These are phyloP conservation scores for Hyaloscypha bicolor DNA, from an alignment of 495 filamentous ascomycete species.

Conservation along the genomic window DNA sequence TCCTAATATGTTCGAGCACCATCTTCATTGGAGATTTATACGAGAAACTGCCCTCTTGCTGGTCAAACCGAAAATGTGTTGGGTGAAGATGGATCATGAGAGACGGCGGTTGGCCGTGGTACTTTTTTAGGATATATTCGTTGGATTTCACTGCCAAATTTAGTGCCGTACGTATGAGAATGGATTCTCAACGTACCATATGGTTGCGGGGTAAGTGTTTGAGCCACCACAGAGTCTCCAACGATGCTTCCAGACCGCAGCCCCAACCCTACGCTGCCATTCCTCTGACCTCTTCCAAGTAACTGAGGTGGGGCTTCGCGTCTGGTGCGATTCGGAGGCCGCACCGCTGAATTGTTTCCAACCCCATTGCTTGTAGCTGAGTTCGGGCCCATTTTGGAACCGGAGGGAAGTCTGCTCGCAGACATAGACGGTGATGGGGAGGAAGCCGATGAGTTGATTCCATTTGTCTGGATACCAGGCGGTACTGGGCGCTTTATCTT, in stretches of 20 bases:
- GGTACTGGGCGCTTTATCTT: slow-evolving; percentile 77
- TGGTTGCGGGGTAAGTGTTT: slow-evolving; percentile 45
- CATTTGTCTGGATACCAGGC: slow-evolving; percentile 48
- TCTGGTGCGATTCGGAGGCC: slow-evolving; percentile 52
- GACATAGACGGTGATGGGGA: slow-evolving; percentile 69
- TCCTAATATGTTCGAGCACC: slow-evolving; percentile 70
- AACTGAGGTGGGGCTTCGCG: slow-evolving; percentile 44
- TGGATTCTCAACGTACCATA: slow-evolving; percentile 42
- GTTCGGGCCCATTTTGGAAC: slow-evolving; percentile 46
- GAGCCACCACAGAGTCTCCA: slow-evolving; percentile 40
- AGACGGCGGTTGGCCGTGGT: slow-evolving; percentile 72
- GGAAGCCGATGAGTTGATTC: slow-evolving; percentile 58
- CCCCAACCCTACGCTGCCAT: slow-evolving; percentile 42
- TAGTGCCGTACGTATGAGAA: slow-evolving; percentile 14
- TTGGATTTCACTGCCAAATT: slow-evolving; percentile 61
- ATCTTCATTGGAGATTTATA: slow-evolving; percentile 91
- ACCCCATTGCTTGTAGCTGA: slow-evolving; percentile 48
- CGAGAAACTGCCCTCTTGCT: slow-evolving; percentile 87
- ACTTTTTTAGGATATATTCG: slow-evolving; percentile 81
- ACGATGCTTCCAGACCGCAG: slow-evolving; percentile 46
- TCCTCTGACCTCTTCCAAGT: slow-evolving; percentile 44
- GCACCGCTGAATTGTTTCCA: slow-evolving; percentile 40
- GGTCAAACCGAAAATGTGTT: slow-evolving; percentile 88
- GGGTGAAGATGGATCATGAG: slow-evolving; percentile 84
- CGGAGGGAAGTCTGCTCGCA: slow-evolving; percentile 57